Evolutionary conservation across 176 grass and related monocot genomes (phyloP).

Genomic region (Oryza officinalis): DNA sequence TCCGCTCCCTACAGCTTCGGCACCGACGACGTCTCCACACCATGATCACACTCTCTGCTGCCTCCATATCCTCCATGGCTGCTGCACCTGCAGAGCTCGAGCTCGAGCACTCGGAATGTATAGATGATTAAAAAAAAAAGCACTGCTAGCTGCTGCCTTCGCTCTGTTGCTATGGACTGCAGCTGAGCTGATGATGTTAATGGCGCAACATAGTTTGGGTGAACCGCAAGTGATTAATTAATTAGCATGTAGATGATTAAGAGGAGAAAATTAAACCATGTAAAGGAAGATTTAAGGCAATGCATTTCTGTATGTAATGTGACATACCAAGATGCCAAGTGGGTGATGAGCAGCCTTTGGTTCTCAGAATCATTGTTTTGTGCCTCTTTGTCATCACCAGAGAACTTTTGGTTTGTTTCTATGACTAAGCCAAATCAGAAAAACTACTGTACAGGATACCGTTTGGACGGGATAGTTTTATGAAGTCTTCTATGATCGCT

Average conservation of each 20-base stretch:
- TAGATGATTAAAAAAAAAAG: background rate
- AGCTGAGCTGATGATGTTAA: slow-evolving; percentile 1
- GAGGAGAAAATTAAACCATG: background rate
- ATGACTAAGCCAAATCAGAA: too few species aligned
- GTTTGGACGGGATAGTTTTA: too few species aligned
- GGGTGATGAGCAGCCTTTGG: background rate
- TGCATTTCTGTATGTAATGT: slow-evolving; percentile 20
- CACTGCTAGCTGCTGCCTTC: too few species aligned
- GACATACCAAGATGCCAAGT: slow-evolving; percentile 16
- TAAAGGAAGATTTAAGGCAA: slow-evolving; percentile 32
- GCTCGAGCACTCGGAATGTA: too few species aligned
- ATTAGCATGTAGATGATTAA: slow-evolving; percentile 50
- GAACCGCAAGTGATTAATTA: slow-evolving; percentile 15
- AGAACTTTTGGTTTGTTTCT: too few species aligned
- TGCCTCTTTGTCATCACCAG: too few species aligned
- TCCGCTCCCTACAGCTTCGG: slow-evolving; percentile 37
- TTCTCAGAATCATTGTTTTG: too few species aligned
- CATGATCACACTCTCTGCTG: background rate
- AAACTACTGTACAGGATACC: too few species aligned
- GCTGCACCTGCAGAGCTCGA: too few species aligned
- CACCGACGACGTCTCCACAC: slow-evolving; percentile 26
- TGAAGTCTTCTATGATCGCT: too few species aligned
- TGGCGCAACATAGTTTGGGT: slow-evolving; percentile 35
- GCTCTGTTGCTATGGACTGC: background rate
- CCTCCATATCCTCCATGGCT: too few species aligned